Base-by-base conservation (phyloP, 768 basidiomycete genomes). In the Dentipellis fragilis region DNA sequence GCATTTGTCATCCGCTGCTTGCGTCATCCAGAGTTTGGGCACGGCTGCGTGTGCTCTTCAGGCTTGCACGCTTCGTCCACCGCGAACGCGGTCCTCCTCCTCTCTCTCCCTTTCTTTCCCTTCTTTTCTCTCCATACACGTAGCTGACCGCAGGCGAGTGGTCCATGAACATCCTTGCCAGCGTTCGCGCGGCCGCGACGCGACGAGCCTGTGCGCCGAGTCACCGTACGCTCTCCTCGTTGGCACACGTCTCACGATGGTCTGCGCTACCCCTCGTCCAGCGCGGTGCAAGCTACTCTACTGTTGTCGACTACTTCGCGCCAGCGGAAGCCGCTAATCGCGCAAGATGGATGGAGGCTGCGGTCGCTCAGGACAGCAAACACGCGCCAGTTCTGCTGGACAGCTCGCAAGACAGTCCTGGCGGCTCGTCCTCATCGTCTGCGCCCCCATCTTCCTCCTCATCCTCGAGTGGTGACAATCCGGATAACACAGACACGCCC, bases 391-490 rank as follows among this genome's bases (percentile, higher is more conserved):
- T 62, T 9, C 56, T 59, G 29, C 51, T 62, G 5, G 54, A 62
- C 34, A 37, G 51, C 42, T 29, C 54, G 23, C 17, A 55, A 8
- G 36, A 60, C 21, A 54, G 52, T 38, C 42, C 59, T n/a, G 37
- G n/a, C 19, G 9, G 49, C 67, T 51, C 67, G 63, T 35, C 65
- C 45, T 58, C 63, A n/a, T 71, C 68, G 36, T 64, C 71, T 4
- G 62, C 75, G 64, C 59, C 71, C 58, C 56, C 73, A 65, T 40
- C 75, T 59, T 61, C 77, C 16, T 68, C 79, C 11, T 77, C 77
- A 8, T 72, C 69, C 11, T 65, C 72, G 11, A 72, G 70, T 35
- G 71, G 72, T 56, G 63, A 57, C 10, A 60, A 61, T 12, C 61
- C 69, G 10, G 76, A 78, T 52, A 64, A 65, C 10, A 63, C 68